Evolutionary conservation across 257 asterid species (phyloP), one percentile per base, ranked within the genome.

Genomic region (Marsdenia floribunda): DNA sequence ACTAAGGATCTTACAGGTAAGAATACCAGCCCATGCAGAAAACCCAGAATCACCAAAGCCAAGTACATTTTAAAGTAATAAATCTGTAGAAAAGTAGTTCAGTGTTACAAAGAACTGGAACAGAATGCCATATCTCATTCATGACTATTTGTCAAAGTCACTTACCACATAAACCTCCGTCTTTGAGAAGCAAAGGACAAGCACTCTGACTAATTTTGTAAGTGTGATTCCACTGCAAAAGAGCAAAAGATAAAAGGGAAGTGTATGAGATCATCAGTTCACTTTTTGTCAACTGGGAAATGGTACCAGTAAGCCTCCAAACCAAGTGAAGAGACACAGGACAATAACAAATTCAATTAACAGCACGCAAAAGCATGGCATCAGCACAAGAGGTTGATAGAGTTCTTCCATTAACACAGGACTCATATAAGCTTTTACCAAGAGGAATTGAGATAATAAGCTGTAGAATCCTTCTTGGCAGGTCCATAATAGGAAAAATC

Each of bases 11-110:
- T 90, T 87, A 94, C 97, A 1, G 99, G 97, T 84, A 92, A 85
- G 74, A 92, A 87, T 77, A 92, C 81, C 50, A 92, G 93, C 53
- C 97, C 97, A 6, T 94, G 99, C 80, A 92, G 83, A 86, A 92
- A 94, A 18, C 98, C 99, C 11, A 94, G 92, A 59, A 92, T 92
- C 68, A 94, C 99, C 89, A 94, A 82, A 29, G 97, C 82, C 40
- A 94, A 90, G 82, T 94, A 94, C 99, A 94, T 94, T 84, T 90
- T 77, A 85, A 92, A 94, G 84, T 94, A 94, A 85, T 94, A 94
- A 77, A 94, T 91, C 99, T 94, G 93, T 83, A 80, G 75, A 77
- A 44, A 5, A 42, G 61, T 18, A 24, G 54, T 58, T 14, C 24
- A 58, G 68, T 33, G 38, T 73, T 74, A 80, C 42, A 68, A 16